Evolutionary conservation across 176 grass and related monocot genomes (phyloP), one percentile per base, ranked within the genome.

Genomic region (Paspalum vaginatum): DNA sequence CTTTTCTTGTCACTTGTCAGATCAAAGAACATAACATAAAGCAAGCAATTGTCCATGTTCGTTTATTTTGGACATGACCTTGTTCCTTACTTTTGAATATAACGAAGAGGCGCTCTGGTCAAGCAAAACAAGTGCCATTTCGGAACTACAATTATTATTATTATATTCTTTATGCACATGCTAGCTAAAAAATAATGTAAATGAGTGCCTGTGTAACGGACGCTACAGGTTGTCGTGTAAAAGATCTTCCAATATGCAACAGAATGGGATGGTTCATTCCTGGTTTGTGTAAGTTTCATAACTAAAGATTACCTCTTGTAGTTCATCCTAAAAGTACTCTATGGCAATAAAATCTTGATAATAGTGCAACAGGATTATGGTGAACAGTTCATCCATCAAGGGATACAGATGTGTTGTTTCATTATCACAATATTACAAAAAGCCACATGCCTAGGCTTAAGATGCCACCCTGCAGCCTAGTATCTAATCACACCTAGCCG

Each of bases 341-440:
- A 88, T 20, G 75, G 51, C 17, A 73, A 58, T 43, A 51, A 84
- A 68, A 11, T 69, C 15, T 80, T 55, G 61, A 75, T 10, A 12
- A 43, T 41, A 72, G 58, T 60, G 16, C 57, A 59, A 62, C 39
- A 75, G 54, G 53, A 76, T 64, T 21, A 45, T 47, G 54, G 4
- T 12, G 1, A 61, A 48, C 32, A 15, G 53, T 61, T 45, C 41
- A 48, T 73, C 20, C 53, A 80, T 76, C 2, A 16, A 63, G 39
- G 24, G 4, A 81, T 17, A 70, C 17, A 48, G 16, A 75, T 76
- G 24, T 62, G 39, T 73, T 53, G 46, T 46, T 42, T 68, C 26
- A 25, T 43, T 68, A 44, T 18, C 66, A 26, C 48, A 54, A 9
- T 66, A 9, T 24, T 67, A 54, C 13, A 67, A 79, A 24, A 65